Conservation (phyloP, 1,284 basidiomycete species). For the Irpex lacteus region DNA sequence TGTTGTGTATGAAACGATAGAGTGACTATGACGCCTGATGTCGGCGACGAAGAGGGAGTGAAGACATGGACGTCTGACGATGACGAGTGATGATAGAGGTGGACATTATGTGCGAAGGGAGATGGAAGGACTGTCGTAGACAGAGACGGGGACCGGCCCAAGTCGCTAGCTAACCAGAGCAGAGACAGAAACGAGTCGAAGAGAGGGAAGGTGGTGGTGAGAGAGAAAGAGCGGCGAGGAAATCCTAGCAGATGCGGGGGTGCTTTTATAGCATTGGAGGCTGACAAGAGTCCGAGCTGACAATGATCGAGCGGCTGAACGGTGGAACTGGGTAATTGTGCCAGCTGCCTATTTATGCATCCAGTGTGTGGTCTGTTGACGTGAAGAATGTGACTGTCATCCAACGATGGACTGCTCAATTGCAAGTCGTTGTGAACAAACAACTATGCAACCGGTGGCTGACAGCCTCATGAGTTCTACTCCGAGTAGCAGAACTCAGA, state of each 20-base stretch:
- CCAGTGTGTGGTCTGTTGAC: no score
- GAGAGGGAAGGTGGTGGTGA: not conserved
- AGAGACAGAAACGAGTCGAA: not conserved
- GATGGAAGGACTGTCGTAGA: not conserved
- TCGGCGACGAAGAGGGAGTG: not conserved
- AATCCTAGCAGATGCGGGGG: not conserved
- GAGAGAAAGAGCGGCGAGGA: not conserved
- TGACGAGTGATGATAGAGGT: not conserved
- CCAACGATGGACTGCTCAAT: no score
- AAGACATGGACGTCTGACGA: not conserved
- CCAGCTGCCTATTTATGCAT: no score
- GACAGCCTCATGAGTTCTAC: no score
- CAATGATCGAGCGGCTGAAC: no score
- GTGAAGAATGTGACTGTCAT: no score
- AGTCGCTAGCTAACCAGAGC: not conserved
- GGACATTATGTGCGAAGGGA: not conserved
- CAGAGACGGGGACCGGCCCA: not conserved
- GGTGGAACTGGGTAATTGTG: no score
- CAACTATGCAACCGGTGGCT: no score
- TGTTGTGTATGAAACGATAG: not conserved
- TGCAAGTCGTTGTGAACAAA: no score
- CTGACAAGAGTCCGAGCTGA: no score
- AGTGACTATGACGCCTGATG: not conserved
- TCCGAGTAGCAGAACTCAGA: no score
- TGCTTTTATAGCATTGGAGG: not conserved